Conservation (phyloP, 257 asterid species). For the Thymus quinquecostatus region DNA sequence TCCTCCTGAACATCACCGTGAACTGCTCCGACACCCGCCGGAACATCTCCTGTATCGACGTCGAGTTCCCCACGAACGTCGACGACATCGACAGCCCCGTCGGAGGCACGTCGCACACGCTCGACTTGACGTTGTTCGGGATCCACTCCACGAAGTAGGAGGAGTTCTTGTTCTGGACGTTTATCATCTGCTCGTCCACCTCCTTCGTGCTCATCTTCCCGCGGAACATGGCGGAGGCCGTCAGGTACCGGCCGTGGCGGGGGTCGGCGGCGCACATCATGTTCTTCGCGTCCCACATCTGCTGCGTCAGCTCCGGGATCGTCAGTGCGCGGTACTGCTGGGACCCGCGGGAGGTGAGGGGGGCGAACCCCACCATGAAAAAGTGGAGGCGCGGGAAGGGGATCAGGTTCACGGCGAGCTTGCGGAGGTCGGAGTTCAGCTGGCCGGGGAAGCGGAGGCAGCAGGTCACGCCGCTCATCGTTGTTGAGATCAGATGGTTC, state of each 20-base stretch:
- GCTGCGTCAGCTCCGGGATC: slow-evolving; percentile 75
- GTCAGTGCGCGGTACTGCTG: slow-evolving; percentile 76
- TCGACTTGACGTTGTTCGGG: slow-evolving; percentile 74
- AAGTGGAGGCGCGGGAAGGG: slow-evolving; percentile 79
- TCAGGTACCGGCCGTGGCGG: slow-evolving; percentile 76
- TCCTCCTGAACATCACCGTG: slow-evolving; percentile 69
- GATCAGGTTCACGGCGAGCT: slow-evolving; percentile 73
- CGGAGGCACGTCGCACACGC: slow-evolving; percentile 80
- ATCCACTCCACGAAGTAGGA: slow-evolving; percentile 85
- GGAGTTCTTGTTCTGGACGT: slow-evolving; percentile 78
- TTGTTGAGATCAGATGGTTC: slow-evolving; percentile 73
- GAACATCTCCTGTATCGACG: slow-evolving; percentile 78
- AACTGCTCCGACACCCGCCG: slow-evolving; percentile 71
- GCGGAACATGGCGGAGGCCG: slow-evolving; percentile 79
- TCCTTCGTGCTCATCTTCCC: slow-evolving; percentile 80
- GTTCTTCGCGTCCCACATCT: slow-evolving; percentile 83
- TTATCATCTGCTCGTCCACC: slow-evolving; percentile 78
- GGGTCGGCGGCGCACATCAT: slow-evolving; percentile 88
- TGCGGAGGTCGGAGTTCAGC: slow-evolving; percentile 72
- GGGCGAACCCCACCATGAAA: slow-evolving; percentile 83
- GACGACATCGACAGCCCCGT: slow-evolving; percentile 79
- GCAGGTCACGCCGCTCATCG: slow-evolving; percentile 81
- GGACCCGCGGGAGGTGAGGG: slow-evolving; percentile 67
- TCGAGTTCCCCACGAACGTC: slow-evolving; percentile 73
- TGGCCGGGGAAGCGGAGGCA: slow-evolving; percentile 80